A percentile compares a stretch with the other conserved stretches of the same genome.
Conservation (phyloP, 2,329 filamentous ascomycete species). For the Diaporthe velutina region DNA sequence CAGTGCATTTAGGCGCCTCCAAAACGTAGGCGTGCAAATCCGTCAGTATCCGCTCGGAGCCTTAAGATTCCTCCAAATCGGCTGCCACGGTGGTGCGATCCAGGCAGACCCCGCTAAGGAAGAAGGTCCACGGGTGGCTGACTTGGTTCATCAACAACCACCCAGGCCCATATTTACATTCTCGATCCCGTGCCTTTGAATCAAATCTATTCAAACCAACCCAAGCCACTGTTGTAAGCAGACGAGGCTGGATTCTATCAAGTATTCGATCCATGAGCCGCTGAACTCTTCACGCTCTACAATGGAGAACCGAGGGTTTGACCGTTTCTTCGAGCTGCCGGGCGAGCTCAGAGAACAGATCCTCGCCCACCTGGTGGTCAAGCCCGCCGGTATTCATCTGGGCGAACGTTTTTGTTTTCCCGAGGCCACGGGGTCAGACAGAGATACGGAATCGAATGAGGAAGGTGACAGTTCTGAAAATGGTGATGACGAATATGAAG, state of each 20-base stretch:
- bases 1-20: too few species aligned
- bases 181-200: neutral
- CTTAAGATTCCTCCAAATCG: too few species aligned
- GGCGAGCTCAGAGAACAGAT: slow-evolving; percentile 47
- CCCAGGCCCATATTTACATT: neutral
- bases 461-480: neutral
- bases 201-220: neutral
- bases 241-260: too few species aligned
- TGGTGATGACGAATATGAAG: neutral
- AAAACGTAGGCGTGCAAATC: too few species aligned
- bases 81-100: neutral
- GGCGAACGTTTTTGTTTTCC: slow-evolving; percentile 22
- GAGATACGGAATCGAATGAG: neutral
- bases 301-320: neutral
- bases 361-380: slow-evolving; percentile 43
- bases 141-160: neutral
- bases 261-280: neutral
- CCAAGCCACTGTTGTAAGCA: neutral
- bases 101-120: neutral
- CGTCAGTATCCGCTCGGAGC: too few species aligned
- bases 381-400: slow-evolving; percentile 42
- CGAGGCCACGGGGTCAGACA: too few species aligned
- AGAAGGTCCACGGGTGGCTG: neutral
- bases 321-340: slow-evolving; percentile 42
- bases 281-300: neutral